phyloP scores from a whole-genome alignment of 768 basidiomycete genomes.

The Solioccasus polychromus region DNA sequence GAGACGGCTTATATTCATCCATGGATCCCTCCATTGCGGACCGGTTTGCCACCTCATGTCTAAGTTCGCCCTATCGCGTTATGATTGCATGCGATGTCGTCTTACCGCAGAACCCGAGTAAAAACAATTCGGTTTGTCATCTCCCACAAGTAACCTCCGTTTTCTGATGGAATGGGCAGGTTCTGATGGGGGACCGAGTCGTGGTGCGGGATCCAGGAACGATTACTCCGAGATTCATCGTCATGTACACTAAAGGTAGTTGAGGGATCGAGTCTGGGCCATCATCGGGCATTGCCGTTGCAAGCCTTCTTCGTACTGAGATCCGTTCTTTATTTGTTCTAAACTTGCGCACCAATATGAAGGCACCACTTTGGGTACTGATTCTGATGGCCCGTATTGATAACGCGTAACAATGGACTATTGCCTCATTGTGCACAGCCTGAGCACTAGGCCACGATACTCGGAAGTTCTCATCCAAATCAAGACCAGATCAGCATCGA shows the following conservation, averaged over 20 bases:
- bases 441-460: constrained; percentile 14
- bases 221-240: constrained; percentile 54
- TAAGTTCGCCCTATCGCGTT: constrained; percentile 63
- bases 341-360: constrained; percentile 23
- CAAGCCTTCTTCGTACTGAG: constrained; percentile 17
- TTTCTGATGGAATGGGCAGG: constrained; percentile 35
- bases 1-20: constrained; percentile 63
- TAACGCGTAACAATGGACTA: constrained; percentile 15
- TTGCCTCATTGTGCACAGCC: constrained; percentile 29
- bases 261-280: constrained; percentile 21
- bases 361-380: constrained; percentile 18
- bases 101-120: constrained; percentile 32
- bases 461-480: constrained; percentile 10
- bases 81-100: constrained; percentile 58
- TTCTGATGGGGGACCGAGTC: constrained; percentile 46
- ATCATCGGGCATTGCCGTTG: constrained; percentile 11
- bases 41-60: constrained; percentile 60
- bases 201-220: constrained; percentile 54
- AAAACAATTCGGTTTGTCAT: constrained; percentile 27
- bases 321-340: constrained; percentile 21
- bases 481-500: constrained; percentile 21
- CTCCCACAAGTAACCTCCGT: constrained; percentile 14
- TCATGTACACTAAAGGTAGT: constrained; percentile 51
- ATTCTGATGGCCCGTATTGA: constrained; percentile 11
- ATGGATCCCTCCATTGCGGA: constrained; percentile 58